Conservation (phyloP, 1,139 yeast genomes). For the Yamadazyma oceani region DNA sequence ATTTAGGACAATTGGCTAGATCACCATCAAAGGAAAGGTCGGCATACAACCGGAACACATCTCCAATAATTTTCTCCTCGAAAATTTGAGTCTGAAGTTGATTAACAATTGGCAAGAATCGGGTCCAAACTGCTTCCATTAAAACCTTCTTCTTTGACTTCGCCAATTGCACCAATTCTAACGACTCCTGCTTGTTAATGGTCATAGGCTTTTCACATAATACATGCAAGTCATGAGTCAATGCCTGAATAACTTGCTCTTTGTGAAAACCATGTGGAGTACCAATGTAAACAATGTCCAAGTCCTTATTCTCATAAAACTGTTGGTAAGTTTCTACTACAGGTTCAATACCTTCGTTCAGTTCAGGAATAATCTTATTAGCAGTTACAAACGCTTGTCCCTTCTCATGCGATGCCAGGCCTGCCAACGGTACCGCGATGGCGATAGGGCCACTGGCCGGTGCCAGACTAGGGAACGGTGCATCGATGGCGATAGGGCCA, state of each 20-base stretch:
- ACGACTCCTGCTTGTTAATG: slow-evolving; percentile 48
- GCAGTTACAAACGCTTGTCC: too few species aligned
- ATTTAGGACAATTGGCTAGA: slow-evolving; percentile 13
- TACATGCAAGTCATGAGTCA: slow-evolving; percentile 52
- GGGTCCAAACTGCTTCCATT: slow-evolving; percentile 70
- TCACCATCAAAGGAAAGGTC: slow-evolving; percentile 15
- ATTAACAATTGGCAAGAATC: slow-evolving; percentile 54
- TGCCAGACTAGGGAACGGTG: too few species aligned
- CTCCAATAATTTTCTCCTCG: slow-evolving; percentile 37
- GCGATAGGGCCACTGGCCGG: too few species aligned
- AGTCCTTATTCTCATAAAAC: slow-evolving; percentile 42
- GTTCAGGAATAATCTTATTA: too few species aligned
- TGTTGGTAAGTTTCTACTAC: slow-evolving; percentile 29
- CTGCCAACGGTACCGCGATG: too few species aligned
- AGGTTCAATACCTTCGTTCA: slow-evolving; percentile 12
- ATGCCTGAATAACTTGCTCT: slow-evolving; percentile 48
- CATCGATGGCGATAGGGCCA: too few species aligned
- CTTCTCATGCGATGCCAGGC: too few species aligned
- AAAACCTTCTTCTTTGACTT: slow-evolving; percentile 44
- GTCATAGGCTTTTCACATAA: slow-evolving; percentile 65
- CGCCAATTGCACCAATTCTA: slow-evolving; percentile 47
- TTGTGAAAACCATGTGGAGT: slow-evolving; percentile 60
- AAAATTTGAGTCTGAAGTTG: slow-evolving; percentile 41
- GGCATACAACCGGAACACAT: slow-evolving; percentile 9
- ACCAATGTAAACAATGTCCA: slow-evolving; percentile 58